Evolutionary conservation across 768 basidiomycete species (phyloP), one percentile per base, ranked within the genome.

Genomic region (Panaeolus cyanescens): DNA sequence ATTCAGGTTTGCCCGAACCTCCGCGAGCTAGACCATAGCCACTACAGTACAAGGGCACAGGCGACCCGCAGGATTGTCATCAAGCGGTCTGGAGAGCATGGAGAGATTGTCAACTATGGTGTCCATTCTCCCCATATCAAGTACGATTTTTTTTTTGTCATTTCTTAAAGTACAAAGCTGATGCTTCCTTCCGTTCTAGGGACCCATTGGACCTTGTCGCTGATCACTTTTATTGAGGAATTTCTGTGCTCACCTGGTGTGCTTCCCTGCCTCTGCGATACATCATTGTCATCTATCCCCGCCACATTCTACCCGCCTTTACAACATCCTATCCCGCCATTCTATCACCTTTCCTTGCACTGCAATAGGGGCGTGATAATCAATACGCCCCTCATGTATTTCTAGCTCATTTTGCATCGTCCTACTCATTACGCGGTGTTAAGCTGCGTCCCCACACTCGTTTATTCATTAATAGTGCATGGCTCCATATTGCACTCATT

Each of bases 21-120:
- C 34, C 70, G 72, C 36, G 74, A 79, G 62, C 65, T 83, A 7
- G 82, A 83, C 59, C 78, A 83, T 62, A 72, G 72, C 20, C 68
- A 74, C 32, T 71, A 69, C 32, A 68, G 79, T 56, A 65, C 70
- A 19, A 75, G 76, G 20, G 62, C 74, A 37, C 66, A 70, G 9
- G 74, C 70, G 4, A 71, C 58, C 54, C 79, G 75, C 56, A 66
- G 77, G 42, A 78, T 83, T 53, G 69, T 73, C 13, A 77, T 84
- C 39, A 64, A 69, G 19, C 75, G 79, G 57, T 70, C 75, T 36
- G 69, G 64, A 13, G 68, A 68, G 4, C 64, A 73, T 28, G 71
- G 71, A 1, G 67, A 71, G 59, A 62, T 70, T 58, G 70, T 79
- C 6, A 63, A 70, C 57, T 81, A 83, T 62, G 67, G 67, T 32